These are phyloP conservation scores for Tylopilus sp. DNA, from an alignment of 1,284 basidiomycete genomes.

Conservation along the genomic window DNA sequence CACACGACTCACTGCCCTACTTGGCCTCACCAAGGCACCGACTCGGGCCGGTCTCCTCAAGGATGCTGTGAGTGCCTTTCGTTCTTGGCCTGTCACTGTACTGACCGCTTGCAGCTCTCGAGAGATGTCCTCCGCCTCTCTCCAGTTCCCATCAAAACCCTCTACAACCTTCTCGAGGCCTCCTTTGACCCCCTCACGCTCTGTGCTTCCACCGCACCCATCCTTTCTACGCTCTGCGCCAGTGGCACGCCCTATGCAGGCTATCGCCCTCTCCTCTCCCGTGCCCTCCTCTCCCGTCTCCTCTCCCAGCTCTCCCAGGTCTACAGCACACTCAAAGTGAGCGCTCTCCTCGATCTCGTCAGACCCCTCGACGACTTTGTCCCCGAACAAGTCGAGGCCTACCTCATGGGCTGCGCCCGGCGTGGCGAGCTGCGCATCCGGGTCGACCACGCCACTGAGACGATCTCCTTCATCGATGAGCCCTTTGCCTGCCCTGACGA, in stretches of 20 bases:
- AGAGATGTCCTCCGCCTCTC: slow-evolving; percentile 85
- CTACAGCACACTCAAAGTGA: slow-evolving; percentile 84
- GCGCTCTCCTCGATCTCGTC: slow-evolving; percentile 71
- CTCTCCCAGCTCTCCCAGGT: slow-evolving; percentile 92
- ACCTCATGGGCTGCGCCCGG: slow-evolving; percentile 88
- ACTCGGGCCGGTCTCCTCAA: slow-evolving; percentile 81
- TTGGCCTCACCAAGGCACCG: slow-evolving; percentile 83
- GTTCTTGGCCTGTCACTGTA: neutral
- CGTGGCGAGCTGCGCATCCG: slow-evolving; percentile 85
- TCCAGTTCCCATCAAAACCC: slow-evolving; percentile 66
- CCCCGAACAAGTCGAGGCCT: slow-evolving; percentile 80
- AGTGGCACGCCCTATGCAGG: slow-evolving; percentile 52
- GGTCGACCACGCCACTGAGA: slow-evolving; percentile 85
- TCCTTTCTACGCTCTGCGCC: slow-evolving; percentile 61
- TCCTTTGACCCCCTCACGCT: slow-evolving; percentile 94
- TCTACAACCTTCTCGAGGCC: slow-evolving; percentile 90
- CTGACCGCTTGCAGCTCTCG: slow-evolving; percentile 48
- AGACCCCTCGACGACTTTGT: slow-evolving; percentile 70
- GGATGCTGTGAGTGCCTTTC: slow-evolving; percentile 64
- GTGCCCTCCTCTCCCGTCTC: slow-evolving; percentile 89
- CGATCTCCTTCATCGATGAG: slow-evolving; percentile 84
- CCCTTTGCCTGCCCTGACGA: slow-evolving; percentile 54
- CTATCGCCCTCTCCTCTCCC: slow-evolving; percentile 88
- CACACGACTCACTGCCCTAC: slow-evolving; percentile 77
- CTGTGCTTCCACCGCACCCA: slow-evolving; percentile 77